A percentile compares a stretch with the other conserved stretches of the same genome.
phyloP scores from a whole-genome alignment of 345 rosid genomes.

The Dipteronia dyeriana region DNA sequence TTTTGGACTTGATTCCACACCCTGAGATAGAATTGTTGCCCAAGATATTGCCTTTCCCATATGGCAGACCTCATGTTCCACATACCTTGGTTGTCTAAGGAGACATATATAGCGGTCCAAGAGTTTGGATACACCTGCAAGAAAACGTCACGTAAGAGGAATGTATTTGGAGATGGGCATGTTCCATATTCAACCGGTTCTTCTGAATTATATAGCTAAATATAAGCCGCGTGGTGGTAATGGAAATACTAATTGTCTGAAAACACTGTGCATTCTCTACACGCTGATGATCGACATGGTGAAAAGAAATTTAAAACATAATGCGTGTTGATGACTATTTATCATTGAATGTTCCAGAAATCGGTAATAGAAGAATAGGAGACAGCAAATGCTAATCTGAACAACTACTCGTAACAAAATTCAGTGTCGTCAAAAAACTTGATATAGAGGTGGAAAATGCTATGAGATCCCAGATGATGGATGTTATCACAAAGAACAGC shows the following conservation, averaged over 20 bases:
- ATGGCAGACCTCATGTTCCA: slow-evolving; percentile 94
- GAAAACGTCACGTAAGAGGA: neutral
- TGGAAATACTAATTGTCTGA: neutral
- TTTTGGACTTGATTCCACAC: slow-evolving; percentile 66
- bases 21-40: slow-evolving; percentile 83
- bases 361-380: neutral
- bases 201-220: neutral
- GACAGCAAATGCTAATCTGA: neutral
- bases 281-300: neutral
- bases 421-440: neutral
- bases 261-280: neutral
- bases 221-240: neutral
- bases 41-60: slow-evolving; percentile 89
- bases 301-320: neutral
- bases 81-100: slow-evolving; percentile 94
- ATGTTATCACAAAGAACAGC: neutral
- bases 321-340: neutral
- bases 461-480: neutral
- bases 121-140: slow-evolving; percentile 80
- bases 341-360: neutral
- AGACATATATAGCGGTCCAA: slow-evolving; percentile 77
- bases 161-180: neutral
- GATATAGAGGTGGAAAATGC: neutral
- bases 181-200: neutral
- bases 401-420: neutral